Percentiles rank a stretch among this genome's conserved stretches.
Conservation (phyloP, 2,329 filamentous ascomycete species). For the Aspergillus intermedius region DNA sequence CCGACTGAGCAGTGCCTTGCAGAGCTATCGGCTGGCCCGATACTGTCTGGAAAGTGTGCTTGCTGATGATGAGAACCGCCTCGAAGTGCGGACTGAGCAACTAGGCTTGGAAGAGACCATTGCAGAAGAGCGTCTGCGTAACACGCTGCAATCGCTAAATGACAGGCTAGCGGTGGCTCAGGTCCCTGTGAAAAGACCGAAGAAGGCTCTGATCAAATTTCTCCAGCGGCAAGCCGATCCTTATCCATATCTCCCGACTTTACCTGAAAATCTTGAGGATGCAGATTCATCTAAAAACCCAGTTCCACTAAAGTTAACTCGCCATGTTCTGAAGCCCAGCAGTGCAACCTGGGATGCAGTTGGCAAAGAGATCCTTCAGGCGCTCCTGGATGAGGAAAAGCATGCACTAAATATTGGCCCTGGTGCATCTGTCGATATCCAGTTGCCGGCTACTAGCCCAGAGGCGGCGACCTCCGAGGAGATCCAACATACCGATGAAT, state of each 20-base stretch:
- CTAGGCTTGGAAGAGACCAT: constrained; percentile 53
- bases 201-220: constrained; percentile 46
- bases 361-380: constrained; percentile 43
- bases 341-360: constrained; percentile 41
- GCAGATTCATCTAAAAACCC: constrained; percentile 25
- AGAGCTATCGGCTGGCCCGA: constrained; percentile 53
- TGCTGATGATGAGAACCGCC: constrained; percentile 53
- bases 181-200: constrained; percentile 44
- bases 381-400: constrained; percentile 37
- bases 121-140: constrained; percentile 46
- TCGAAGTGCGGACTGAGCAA: constrained; percentile 49
- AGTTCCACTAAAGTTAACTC: constrained; percentile 32
- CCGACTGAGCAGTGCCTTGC: constrained; percentile 51
- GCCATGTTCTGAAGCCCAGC: constrained; percentile 31
- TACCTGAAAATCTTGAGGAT: constrained; percentile 24
- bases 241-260: constrained; percentile 42
- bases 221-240: constrained; percentile 51
- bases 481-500: constrained; percentile 9
- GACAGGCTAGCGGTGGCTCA: constrained; percentile 52
- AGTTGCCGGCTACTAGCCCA: constrained; percentile 29
- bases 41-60: constrained; percentile 60
- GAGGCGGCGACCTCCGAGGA: constrained; percentile 16
- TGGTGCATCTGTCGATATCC: constrained; percentile 37
- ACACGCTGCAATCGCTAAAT: constrained; percentile 45
- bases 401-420: constrained; percentile 21